Base-by-base conservation (phyloP, 139 green algal species). In the Chlorella sorokiniana region DNA sequence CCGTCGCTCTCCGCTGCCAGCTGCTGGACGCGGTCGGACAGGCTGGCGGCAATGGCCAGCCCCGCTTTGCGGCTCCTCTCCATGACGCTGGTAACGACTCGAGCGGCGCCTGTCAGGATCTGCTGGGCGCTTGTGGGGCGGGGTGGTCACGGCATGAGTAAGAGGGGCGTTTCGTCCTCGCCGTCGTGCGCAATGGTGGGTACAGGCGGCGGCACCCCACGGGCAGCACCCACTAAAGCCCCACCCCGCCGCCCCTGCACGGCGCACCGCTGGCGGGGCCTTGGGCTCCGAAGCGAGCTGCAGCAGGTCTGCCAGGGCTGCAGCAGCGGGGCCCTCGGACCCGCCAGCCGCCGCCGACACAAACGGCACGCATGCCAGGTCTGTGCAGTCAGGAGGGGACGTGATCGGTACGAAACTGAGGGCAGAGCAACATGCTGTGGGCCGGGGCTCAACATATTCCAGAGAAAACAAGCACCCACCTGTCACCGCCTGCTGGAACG, bases 291-390 rank as follows among this genome's bases (percentile, higher is more conserved):
- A 37, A 25, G 52, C 73, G 27, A 79, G 7, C 1, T 9, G 27
- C 27, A 79, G 27, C 40, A 79, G 54, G 20, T 79, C 73, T 10
- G 63, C 20, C 54, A 79, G 73, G 0, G 73, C 63, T 20, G 27
- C 25, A 1, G 73, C 73, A 25, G 38, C 73, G 2, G 71, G 33
- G 10, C 37, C 73, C 20, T 52, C 25, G 1, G n/a, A 14, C 70
- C 16, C 44, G n/a, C 35, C 25, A 40, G 0, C 40, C 41, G 16
- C 35, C 22, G 68, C 11, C 68, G 27, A 10, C 31, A 23, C 41
- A 37, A 14, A 33, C 38, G n/a, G 27, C 27, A 8, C 14, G 62
- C 69, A 22, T 31, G 68, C 35, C 29, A 35, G 27, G 40, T 56
- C 25, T 8, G 41, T 62, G 41, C 42, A 37, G 56, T 16, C 6